phyloP scores from a whole-genome alignment of 75 land plant genomes.

The Adiantum capillusveneris region DNA sequence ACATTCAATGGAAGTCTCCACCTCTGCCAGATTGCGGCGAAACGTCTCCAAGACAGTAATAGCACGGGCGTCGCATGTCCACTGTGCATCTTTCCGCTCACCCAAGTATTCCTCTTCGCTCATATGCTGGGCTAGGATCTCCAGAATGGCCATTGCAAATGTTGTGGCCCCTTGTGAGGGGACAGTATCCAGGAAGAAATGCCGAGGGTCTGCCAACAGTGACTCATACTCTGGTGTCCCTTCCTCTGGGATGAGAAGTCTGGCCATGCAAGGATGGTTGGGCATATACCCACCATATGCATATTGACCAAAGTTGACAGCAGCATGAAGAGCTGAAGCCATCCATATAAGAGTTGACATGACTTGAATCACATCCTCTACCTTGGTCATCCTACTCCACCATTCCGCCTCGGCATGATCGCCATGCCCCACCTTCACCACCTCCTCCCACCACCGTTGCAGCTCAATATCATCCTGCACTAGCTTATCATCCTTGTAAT shows the following conservation, averaged over 20 bases:
- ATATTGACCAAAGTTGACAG: slow-evolving; percentile 60
- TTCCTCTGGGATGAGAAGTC: slow-evolving; percentile 57
- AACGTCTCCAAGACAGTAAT: slow-evolving; percentile 7
- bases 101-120: slow-evolving; percentile 17
- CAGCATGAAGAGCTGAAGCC: slow-evolving; percentile 33
- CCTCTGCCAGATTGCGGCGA: slow-evolving; percentile 11
- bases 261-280: slow-evolving; percentile 45
- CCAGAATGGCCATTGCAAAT: neutral
- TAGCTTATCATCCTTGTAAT: slow-evolving; percentile 24
- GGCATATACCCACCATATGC: no score
- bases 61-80: slow-evolving; percentile 7
- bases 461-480: slow-evolving; percentile 35
- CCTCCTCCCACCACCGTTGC: slow-evolving; percentile 49
- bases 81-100: neutral
- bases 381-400: slow-evolving; percentile 35
- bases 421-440: slow-evolving; percentile 33
- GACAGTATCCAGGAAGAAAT: slow-evolving; percentile 40
- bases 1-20: slow-evolving; percentile 26
- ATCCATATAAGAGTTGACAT: slow-evolving; percentile 41
- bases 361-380: slow-evolving; percentile 19
- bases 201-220: slow-evolving; percentile 37
- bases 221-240: slow-evolving; percentile 53
- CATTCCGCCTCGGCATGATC: slow-evolving; percentile 33
- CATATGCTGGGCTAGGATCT: slow-evolving; percentile 9
- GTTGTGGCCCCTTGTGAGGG: slow-evolving; percentile 11